phyloP scores from a whole-genome alignment of 768 basidiomycete genomes.

The Paxillus involutus region DNA sequence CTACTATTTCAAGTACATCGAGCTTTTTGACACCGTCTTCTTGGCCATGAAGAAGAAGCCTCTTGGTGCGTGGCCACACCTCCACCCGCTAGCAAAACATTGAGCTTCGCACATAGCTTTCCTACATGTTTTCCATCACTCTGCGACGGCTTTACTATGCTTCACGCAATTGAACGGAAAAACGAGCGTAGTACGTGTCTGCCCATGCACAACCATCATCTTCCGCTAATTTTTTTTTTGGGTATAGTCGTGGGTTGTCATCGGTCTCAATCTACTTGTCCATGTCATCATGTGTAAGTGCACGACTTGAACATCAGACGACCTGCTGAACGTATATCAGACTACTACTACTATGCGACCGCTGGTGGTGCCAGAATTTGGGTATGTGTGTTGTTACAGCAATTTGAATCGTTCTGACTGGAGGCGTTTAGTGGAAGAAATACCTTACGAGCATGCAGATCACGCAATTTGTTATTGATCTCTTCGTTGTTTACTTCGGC shows the following conservation, averaged over 20 bases:
- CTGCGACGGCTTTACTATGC: slow-evolving; percentile 94
- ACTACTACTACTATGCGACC: slow-evolving; percentile 99
- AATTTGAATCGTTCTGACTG: neutral
- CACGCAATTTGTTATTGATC: slow-evolving; percentile 90
- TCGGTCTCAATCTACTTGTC: slow-evolving; percentile 84
- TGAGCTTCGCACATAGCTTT: slow-evolving; percentile 59
- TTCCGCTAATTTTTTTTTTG: slow-evolving; percentile 1
- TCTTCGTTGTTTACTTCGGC: slow-evolving; percentile 90
- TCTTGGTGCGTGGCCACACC: slow-evolving; percentile 57
- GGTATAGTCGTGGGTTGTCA: slow-evolving; percentile 91
- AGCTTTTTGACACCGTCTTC: slow-evolving; percentile 96
- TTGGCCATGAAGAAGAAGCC: slow-evolving; percentile 98
- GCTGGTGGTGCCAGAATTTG: slow-evolving; percentile 96
- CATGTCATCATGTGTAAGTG: slow-evolving; percentile 97
- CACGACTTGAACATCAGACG: neutral
- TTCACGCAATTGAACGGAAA: slow-evolving; percentile 92
- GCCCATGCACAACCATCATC: neutral
- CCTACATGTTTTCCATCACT: slow-evolving; percentile 98
- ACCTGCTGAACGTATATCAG: slow-evolving; percentile 37
- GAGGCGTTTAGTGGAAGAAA: slow-evolving; percentile 85
- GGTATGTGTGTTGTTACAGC: slow-evolving; percentile 48
- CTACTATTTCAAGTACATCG: slow-evolving; percentile 98
- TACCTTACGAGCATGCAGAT: slow-evolving; percentile 98
- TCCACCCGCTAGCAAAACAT: neutral
- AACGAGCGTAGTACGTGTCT: slow-evolving; percentile 80